Evolutionary conservation across 768 basidiomycete genomes (phyloP), one percentile per base, ranked within the genome.

Genomic region (Suillus occidentalis): DNA sequence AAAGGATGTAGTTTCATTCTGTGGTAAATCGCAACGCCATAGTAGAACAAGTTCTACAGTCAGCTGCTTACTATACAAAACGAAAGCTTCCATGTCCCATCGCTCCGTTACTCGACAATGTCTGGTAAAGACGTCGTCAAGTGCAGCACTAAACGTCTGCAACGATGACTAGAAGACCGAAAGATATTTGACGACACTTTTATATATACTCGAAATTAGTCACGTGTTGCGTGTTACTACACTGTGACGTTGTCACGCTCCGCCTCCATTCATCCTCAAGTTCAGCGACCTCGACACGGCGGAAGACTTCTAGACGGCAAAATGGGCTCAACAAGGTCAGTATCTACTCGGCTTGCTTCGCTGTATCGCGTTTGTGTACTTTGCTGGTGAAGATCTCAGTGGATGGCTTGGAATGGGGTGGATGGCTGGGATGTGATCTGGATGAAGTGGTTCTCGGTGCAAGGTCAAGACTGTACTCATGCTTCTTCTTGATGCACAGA

Each of bases 261-360:
- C 43, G 18, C 62, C 49, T 25, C 56, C 60, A 56, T 63, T 61
- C 63, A 69, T 62, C 55, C 68, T 60, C 66, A 39, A 71, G 59
- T 70, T 68, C 70, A 67, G 67, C 66, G 72, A 64, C 76, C 40
- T 70, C 72, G 66, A 70, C 74, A 40, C 62, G 40, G 31, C 62
- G 62, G 61, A 63, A 63, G 57, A 45, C 20, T 43, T 73, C 75
- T 75, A 77, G 74, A 79, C 79, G 72, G 78, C 72, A 79, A 87
- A 84, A 91, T 90, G 89, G 89, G 88, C 75, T 91, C 89, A 69
- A 90, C 89, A 82, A 89, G 89, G 89, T 91, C 81, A 83, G 89
- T 76, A 72, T 73, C 37, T 49, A 39, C 52, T 69, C 42, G 34
- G 16, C 0, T 20, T 65, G 42, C 40, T 16, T 28, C 42, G 42